phyloP scores from a whole-genome alignment of 495 filamentous ascomycete species.

The Recurvomyces mirabilis region DNA sequence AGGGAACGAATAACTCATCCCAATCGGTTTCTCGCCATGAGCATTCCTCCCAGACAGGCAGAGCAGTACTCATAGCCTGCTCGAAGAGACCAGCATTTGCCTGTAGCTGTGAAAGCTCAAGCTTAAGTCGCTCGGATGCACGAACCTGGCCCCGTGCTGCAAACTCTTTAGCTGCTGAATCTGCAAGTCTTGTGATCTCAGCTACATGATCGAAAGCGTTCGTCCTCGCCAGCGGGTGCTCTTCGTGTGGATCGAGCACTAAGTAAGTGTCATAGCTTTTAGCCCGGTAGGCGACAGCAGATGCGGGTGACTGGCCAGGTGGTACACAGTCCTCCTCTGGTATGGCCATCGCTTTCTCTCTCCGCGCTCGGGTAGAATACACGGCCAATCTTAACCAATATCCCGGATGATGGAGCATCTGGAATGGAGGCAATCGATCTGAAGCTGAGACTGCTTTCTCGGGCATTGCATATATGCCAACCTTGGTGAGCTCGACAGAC shows the following conservation, averaged over 20 bases:
- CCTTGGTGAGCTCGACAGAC: not conserved
- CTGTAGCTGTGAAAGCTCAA: conserved; percentile 60
- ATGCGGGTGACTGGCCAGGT: conserved; percentile 55
- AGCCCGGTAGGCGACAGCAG: conserved; percentile 53
- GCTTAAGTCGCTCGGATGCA: conserved; percentile 53
- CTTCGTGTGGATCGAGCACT: conserved; percentile 62
- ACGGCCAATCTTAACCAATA: conserved; percentile 73
- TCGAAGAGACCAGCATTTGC: conserved; percentile 51
- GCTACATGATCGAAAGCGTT: conserved; percentile 46
- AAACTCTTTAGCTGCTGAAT: conserved; percentile 55
- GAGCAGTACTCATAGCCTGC: conserved; percentile 54
- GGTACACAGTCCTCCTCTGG: conserved; percentile 61
- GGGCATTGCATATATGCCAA: conserved; percentile 43
- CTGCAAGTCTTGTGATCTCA: conserved; percentile 49
- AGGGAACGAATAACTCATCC: conserved; percentile 62
- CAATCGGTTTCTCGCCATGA: conserved; percentile 70
- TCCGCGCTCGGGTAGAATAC: conserved; percentile 50
- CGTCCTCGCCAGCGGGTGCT: conserved; percentile 38
- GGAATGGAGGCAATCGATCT: conserved; percentile 63
- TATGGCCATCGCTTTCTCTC: conserved; percentile 52
- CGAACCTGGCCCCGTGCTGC: conserved; percentile 49
- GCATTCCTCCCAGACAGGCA: conserved; percentile 60
- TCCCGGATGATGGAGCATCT: conserved; percentile 72
- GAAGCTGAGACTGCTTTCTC: conserved; percentile 56
- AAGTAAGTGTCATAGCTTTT: conserved; percentile 79